Base-by-base conservation (phyloP, 2,329 filamentous ascomycete species). In the Proliferodiscus dingleyae region DNA sequence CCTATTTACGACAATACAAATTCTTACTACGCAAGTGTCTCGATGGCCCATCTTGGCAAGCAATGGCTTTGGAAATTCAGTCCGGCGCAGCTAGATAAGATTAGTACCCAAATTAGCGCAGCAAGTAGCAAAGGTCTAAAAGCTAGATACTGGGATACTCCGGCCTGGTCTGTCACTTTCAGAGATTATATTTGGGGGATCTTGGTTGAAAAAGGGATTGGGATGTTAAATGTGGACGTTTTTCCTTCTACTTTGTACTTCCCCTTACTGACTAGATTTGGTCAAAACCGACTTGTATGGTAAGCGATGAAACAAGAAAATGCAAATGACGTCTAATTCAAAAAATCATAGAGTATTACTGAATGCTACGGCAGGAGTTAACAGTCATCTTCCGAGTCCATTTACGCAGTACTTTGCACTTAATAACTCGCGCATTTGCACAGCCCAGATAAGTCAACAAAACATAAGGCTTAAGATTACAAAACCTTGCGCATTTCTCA, bases 21-120 rank as follows among this genome's bases (percentile, higher is more conserved):
- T 61, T 82, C 78, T 2, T 81, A 78, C 64, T 86, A 84, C 61
- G 78, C 81, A 13, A 81, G 76, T 42, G 70, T 71, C 3, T 72
- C 75, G 7, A 80, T 86, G 56, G 64, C 32, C 7, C 32, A 8
- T 19, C 32, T 19, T 34, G 63, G 23, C 58, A 62, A 2, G 61
- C 71, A 2, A 67, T 71, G 61, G 66, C 69, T 59, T 58, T 71
- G 70, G 5, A 66, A 64, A 3, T 61, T 84, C 2, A 71, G 67
- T 22, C 45, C 59, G 4, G 45, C 42, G 3, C 74, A 78, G 53
- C 51, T 71, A 10, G 47, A 48, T 13, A 66, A 58, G 32, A 54
- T 79, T 33, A 61, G 65, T 23, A 45, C 49, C 8, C 73, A 77
- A 32, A 60, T 79, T 11, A 50, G 57, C 10, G 61, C 64, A 37